phyloP scores from a whole-genome alignment of 108 stramenopile genomes.

The Fistulifera solaris region DNA sequence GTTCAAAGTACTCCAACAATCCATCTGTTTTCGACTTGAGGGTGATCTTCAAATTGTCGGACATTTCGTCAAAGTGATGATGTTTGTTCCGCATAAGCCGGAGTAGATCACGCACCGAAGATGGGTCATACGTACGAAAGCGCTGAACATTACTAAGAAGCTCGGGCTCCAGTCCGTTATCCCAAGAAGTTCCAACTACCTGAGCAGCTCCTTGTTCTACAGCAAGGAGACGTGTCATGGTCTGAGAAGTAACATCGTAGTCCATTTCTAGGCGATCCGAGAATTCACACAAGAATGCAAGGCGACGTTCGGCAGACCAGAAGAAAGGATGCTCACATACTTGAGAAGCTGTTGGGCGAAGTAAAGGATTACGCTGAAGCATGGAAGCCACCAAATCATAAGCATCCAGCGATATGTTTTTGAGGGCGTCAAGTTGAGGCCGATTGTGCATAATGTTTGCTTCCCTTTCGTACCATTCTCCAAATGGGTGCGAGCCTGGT shows the following conservation, averaged over 20 bases:
- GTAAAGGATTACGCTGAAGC: slow-evolving; percentile 67
- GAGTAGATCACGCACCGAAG: slow-evolving; percentile 81
- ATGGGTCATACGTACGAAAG: slow-evolving; percentile 87
- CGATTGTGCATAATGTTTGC: slow-evolving; percentile 89
- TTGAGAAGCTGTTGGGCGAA: slow-evolving; percentile 79
- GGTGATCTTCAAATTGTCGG: slow-evolving; percentile 37
- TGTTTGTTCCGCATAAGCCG: slow-evolving; percentile 92
- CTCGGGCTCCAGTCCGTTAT: slow-evolving; percentile 57
- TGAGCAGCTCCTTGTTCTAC: slow-evolving; percentile 73
- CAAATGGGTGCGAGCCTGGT: slow-evolving; percentile 90
- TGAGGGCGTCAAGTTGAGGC: slow-evolving; percentile 45
- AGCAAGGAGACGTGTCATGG: slow-evolving; percentile 20
- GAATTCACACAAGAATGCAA: slow-evolving; percentile 85
- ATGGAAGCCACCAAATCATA: slow-evolving; percentile 75
- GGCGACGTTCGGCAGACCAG: slow-evolving; percentile 63
- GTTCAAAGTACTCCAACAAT: slow-evolving; percentile 66
- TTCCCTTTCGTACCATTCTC: slow-evolving; percentile 94
- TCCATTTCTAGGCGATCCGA: slow-evolving; percentile 79
- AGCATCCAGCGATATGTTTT: slow-evolving; percentile 66
- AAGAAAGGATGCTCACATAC: slow-evolving; percentile 92
- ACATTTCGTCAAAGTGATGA: slow-evolving; percentile 90
- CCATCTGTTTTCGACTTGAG: slow-evolving; percentile 51
- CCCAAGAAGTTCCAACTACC: slow-evolving; percentile 86
- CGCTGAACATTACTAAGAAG: slow-evolving; percentile 73
- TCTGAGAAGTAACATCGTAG: background rate